Base-by-base conservation (phyloP, 78 protist species). In the Chrysochromulina parva region DNA sequence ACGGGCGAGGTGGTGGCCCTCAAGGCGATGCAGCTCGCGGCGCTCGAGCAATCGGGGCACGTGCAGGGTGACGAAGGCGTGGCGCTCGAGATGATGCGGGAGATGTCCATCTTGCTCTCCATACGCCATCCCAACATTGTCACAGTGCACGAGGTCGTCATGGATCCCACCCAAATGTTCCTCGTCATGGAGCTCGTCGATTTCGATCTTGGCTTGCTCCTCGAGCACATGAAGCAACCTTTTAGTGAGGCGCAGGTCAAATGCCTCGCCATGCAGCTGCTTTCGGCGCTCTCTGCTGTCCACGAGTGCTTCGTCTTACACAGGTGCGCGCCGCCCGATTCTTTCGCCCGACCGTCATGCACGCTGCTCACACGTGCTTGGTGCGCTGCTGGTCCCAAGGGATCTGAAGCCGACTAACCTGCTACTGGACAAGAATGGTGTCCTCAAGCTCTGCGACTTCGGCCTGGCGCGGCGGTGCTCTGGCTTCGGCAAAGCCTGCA, bases 391-490 rank as follows among this genome's bases (percentile, higher is more conserved):
- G 38, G 38, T 38, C 38, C 38, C 38, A 38, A 38, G 38, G 7
- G 95, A 94, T 54, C 88, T 94, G 48, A 94, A 94, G 65, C 58
- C 91, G 9, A 84, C 92, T 55, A 94, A 94, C 52, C 20, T 94
- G 9, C 91, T 94, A 6, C 16, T 93, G 19, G 57, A 80, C 55
- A 88, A 90, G 53, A 3, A 2, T 20, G 95, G 95, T 22, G 92
- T 87, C 16, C 78, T 94, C 67, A 94, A 93, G 88, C 71, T 94
- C 1, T 62, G 90, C 47, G 95, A 94, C 60, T 94, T 94, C 13
- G 95, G 95, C 5, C 57, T 94, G 11, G 90, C 95, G 22, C 89
- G 95, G 0, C 78, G 76, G 10, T 1, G 5, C 16, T 3, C 47
- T 0, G 20, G 28, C 24, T 6, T 54, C 10, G 48, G 17, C 16